Conservation (phyloP, 2,329 filamentous ascomycete genomes). For the Drechmeria coniospora region DNA sequence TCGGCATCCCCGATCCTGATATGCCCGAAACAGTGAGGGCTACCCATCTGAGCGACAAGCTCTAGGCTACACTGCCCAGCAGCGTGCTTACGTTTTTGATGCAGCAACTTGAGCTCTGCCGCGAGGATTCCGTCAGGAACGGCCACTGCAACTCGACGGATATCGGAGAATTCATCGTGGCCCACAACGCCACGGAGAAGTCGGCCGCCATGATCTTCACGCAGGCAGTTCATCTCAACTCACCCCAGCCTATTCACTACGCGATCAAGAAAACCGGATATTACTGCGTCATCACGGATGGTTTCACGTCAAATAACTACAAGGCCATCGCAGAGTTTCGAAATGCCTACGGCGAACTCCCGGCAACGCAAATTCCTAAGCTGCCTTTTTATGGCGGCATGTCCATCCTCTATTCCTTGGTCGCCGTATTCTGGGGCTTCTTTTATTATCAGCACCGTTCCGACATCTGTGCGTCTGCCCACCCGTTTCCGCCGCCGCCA, state of each 20-base stretch:
- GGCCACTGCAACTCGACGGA: conserved; percentile 63
- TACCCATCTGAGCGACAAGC: background rate
- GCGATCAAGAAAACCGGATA: conserved; percentile 81
- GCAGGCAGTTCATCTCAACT: conserved; percentile 66
- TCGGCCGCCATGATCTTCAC: conserved; percentile 63
- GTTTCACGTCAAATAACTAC: conserved; percentile 54
- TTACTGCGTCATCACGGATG: conserved; percentile 77
- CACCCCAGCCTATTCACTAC: conserved; percentile 63
- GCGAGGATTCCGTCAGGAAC: conserved; percentile 49
- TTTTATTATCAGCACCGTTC: conserved; percentile 87
- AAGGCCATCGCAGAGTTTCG: conserved; percentile 76
- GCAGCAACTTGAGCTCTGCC: conserved; percentile 49
- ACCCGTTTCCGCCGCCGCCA: background rate
- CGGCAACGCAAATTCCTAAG: conserved; percentile 90
- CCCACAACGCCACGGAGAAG: conserved; percentile 55
- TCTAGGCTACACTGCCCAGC: too few relatives aligned
- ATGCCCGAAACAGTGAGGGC: conserved; percentile 15
- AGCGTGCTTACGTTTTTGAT: background rate
- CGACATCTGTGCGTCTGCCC: conserved; percentile 55
- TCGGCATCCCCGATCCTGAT: conserved; percentile 50
- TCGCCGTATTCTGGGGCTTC: conserved; percentile 77
- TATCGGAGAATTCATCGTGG: conserved; percentile 70
- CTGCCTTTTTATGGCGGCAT: conserved; percentile 92
- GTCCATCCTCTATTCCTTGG: conserved; percentile 81
- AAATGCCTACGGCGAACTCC: conserved; percentile 91